Evolutionary conservation across 441 rosid genomes (phyloP).

Genomic region (Euphorbia celastroides): DNA sequence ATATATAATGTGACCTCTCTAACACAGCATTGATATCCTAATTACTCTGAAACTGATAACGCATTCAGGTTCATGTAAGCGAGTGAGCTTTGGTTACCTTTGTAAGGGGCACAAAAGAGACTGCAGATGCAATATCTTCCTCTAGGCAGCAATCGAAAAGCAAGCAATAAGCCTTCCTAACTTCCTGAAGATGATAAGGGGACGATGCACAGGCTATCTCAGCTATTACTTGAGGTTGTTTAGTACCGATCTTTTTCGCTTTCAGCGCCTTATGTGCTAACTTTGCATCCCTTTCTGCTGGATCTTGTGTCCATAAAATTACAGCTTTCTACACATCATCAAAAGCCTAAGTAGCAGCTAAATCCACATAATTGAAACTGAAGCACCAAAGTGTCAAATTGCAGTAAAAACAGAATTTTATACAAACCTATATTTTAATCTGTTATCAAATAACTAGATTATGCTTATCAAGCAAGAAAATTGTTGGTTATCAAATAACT

Average conservation of each 20-base stretch:
- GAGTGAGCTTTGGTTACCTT: conserved; percentile 42
- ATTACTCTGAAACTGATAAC: too few species aligned
- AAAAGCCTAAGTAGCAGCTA: neutral
- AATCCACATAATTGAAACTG: too few species aligned
- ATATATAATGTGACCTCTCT: too few species aligned
- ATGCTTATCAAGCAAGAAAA: neutral
- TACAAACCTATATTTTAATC: too few species aligned
- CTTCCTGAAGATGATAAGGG: conserved; percentile 61
- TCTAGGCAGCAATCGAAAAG: conserved; percentile 61
- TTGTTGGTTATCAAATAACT: too few species aligned
- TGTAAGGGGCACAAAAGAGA: conserved; percentile 36
- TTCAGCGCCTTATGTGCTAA: conserved; percentile 51
- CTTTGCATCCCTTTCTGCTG: conserved; percentile 82
- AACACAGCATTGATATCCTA: too few species aligned
- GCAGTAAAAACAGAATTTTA: neutral
- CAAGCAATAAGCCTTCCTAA: conserved; percentile 70
- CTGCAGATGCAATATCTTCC: conserved; percentile 52
- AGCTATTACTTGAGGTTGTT: conserved; percentile 50
- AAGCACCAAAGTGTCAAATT: neutral
- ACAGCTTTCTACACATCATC: conserved; percentile 59
- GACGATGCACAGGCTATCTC: conserved; percentile 77
- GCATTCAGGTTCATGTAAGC: neutral
- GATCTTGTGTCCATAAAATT: conserved; percentile 61
- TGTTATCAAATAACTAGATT: neutral
- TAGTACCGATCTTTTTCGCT: conserved; percentile 28